A percentile compares a stretch with the other conserved stretches of the same genome.
Evolutionary conservation across 202 grass and related monocot genomes (phyloP).

Genomic region (Alloteropsis angusta): DNA sequence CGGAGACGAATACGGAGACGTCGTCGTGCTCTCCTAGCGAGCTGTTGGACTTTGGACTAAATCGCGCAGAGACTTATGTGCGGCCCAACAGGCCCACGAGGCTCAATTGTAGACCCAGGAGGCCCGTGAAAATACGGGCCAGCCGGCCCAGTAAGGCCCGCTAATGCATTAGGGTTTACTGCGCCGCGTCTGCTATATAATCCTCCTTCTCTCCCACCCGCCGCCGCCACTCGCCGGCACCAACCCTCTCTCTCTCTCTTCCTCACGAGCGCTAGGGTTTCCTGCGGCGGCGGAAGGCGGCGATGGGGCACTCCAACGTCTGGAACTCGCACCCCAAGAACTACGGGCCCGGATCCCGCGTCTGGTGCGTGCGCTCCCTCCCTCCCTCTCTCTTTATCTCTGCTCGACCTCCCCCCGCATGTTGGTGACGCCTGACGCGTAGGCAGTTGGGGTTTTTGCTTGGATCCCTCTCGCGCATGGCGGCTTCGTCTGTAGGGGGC

Average conservation of each 20-base stretch:
- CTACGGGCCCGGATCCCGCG: slow-evolving; percentile 79
- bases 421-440: neutral
- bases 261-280: slow-evolving; percentile 15
- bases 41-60: neutral
- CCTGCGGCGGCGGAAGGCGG: slow-evolving; percentile 13
- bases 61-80: neutral
- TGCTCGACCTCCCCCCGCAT: neutral
- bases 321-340: slow-evolving; percentile 95
- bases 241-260: neutral
- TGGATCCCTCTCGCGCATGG: neutral
- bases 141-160: neutral
- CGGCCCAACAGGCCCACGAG: neutral
- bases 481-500: neutral
- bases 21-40: neutral
- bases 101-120: accelerated
- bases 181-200: slow-evolving; percentile 32
- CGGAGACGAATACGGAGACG: neutral
- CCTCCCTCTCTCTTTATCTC: neutral
- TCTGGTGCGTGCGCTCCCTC: slow-evolving; percentile 34
- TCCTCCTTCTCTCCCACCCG: neutral
- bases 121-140: neutral
- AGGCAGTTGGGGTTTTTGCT: neutral
- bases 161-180: slow-evolving; percentile 34
- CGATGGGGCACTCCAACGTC: slow-evolving; percentile 82
- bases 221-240: slow-evolving; percentile 14